Evolutionary conservation across 2,329 filamentous ascomycete genomes (phyloP).

Genomic region (Tolypocladium album): DNA sequence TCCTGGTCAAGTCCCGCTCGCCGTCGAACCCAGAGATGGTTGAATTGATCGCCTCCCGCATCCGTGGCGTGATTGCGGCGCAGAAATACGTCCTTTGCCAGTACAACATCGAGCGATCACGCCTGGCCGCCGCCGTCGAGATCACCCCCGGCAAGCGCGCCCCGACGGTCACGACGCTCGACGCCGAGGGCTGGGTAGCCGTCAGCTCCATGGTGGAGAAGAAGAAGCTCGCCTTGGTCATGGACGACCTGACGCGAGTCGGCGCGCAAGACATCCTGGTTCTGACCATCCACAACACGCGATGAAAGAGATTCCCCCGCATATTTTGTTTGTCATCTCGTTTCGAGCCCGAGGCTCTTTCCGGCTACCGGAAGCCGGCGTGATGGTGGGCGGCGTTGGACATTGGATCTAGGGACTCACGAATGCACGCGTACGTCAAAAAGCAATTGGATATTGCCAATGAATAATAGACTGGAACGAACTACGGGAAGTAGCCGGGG

Average conservation of each 20-base stretch:
- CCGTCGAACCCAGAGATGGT: constrained; percentile 73
- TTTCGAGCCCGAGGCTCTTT: not conserved
- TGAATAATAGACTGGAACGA: not conserved
- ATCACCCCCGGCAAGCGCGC: constrained; percentile 93
- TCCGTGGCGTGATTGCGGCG: constrained; percentile 88
- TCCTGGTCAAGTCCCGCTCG: constrained; percentile 82
- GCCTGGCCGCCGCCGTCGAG: constrained; percentile 54
- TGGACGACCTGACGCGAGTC: constrained; percentile 69
- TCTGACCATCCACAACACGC: constrained; percentile 73
- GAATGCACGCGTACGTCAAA: not conserved
- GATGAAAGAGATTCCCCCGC: constrained; percentile 20
- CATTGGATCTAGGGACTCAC: not conserved
- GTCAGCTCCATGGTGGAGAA: constrained; percentile 88
- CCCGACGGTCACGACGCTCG: constrained; percentile 80
- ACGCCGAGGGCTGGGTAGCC: constrained; percentile 88
- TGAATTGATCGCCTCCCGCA: constrained; percentile 74
- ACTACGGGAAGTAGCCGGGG: not conserved
- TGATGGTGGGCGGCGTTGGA: not conserved
- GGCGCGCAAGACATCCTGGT: constrained; percentile 82
- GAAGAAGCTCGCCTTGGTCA: constrained; percentile 72
- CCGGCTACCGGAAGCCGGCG: not conserved
- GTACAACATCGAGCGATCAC: constrained; percentile 76
- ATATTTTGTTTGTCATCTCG: not conserved
- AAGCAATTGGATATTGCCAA: not conserved
- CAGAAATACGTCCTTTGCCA: constrained; percentile 92